Conservation (phyloP, 495 filamentous ascomycete species). For the Rusavskia elegans region DNA sequence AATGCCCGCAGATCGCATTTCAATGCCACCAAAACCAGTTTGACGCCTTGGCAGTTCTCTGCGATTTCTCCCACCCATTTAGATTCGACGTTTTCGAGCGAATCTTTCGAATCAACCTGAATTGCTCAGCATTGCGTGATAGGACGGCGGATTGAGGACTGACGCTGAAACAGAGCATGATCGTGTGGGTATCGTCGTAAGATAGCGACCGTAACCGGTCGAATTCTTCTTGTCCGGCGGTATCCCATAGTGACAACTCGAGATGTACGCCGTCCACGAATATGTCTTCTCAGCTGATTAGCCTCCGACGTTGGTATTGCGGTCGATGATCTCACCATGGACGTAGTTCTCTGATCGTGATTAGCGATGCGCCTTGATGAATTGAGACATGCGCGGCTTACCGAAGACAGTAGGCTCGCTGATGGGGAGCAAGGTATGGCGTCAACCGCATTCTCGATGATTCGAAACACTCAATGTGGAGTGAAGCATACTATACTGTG, state of each 20-base stretch:
- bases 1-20: slow-evolving; percentile 89
- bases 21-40: slow-evolving; percentile 85
- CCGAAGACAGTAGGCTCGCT: slow-evolving; percentile 92
- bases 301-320: neutral
- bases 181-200: slow-evolving; percentile 94
- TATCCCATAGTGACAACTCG: slow-evolving; percentile 95
- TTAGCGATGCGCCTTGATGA: neutral
- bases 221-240: slow-evolving; percentile 97
- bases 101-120: slow-evolving; percentile 83
- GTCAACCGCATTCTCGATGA: neutral
- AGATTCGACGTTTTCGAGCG: slow-evolving; percentile 91
- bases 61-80: slow-evolving; percentile 98
- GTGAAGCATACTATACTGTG: slow-evolving; percentile 65
- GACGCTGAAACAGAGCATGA: slow-evolving; percentile 95
- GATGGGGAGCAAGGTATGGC: neutral
- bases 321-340: slow-evolving; percentile 48
- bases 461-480: neutral
- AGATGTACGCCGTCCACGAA: slow-evolving; percentile 95
- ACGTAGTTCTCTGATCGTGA: slow-evolving; percentile 81
- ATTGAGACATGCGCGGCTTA: slow-evolving; percentile 18
- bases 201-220: slow-evolving; percentile 87
- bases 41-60: slow-evolving; percentile 90
- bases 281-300: slow-evolving; percentile 47
- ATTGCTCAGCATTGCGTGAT: slow-evolving; percentile 1
- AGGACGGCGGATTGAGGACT: neutral